These are phyloP conservation scores for Mollisia scopiformis DNA, from an alignment of 2,329 filamentous ascomycete genomes.

Conservation along the genomic window DNA sequence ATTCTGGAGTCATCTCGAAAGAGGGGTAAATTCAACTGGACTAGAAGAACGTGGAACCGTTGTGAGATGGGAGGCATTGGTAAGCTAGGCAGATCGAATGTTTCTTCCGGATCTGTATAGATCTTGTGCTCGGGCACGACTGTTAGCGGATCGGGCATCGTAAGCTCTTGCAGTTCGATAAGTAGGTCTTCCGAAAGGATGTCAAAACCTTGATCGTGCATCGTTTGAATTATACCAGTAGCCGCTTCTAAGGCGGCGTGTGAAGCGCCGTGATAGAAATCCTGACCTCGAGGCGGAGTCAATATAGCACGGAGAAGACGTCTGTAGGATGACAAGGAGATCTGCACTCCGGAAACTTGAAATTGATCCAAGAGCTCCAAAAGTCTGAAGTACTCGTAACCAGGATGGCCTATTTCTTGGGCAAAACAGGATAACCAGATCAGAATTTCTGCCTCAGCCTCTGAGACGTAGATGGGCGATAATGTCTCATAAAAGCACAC, in stretches of 20 bases:
- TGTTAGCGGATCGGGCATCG: constrained; percentile 5
- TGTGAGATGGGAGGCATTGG: constrained; percentile 23
- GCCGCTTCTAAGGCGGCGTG: constrained; percentile 35
- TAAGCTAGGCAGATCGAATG: constrained; percentile 26
- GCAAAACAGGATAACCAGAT: constrained; percentile 43
- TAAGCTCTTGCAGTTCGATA: constrained; percentile 31
- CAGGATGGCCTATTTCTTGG: constrained; percentile 40
- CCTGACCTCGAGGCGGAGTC: constrained; percentile 27
- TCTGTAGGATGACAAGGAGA: constrained; percentile 40
- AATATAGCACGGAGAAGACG: constrained; percentile 43
- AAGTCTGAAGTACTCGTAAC: constrained; percentile 40
- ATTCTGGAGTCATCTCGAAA: constrained; percentile 42
- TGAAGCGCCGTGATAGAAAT: constrained; percentile 20
- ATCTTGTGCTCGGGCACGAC: constrained; percentile 34
- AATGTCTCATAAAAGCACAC: constrained; percentile 41
- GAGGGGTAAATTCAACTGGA: constrained; percentile 47
- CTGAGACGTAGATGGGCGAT: constrained; percentile 30
- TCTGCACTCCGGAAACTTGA: constrained; percentile 37
- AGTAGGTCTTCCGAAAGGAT: constrained; percentile 40
- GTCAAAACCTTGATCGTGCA: constrained; percentile 44
- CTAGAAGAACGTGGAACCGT: constrained; percentile 47
- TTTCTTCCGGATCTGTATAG: constrained; percentile 20
- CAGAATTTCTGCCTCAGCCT: constrained; percentile 36
- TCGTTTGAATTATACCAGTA: constrained; percentile 43
- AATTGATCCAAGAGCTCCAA: constrained; percentile 39